Conservation (phyloP, 331 rosid genomes). For the Phaseolus coccineus region DNA sequence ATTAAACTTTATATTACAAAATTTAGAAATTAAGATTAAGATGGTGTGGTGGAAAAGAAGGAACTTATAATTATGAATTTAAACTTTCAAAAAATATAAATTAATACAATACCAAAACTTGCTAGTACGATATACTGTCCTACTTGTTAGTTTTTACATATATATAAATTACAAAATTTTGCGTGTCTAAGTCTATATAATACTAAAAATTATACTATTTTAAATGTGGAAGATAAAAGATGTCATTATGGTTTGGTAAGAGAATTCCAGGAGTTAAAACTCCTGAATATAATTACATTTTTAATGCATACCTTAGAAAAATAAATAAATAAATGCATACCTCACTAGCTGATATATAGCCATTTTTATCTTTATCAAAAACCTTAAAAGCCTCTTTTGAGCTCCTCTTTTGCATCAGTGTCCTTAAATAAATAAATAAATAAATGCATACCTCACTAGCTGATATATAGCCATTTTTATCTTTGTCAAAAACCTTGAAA, state of each 20-base stretch:
- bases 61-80: too few species aligned
- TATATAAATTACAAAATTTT: background rate
- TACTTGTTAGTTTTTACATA: conserved; percentile 20
- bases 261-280: background rate
- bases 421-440: conserved; percentile 12
- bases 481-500: conserved; percentile 97
- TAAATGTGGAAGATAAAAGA: background rate
- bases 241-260: background rate
- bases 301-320: background rate
- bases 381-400: conserved; percentile 94
- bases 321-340: conserved; percentile 47
- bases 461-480: conserved; percentile 94
- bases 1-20: too few species aligned
- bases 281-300: background rate
- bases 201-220: background rate
- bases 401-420: conserved; percentile 91
- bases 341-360: conserved; percentile 93
- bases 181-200: background rate
- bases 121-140: conserved; percentile 54
- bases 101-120: too few species aligned
- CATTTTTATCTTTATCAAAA: conserved; percentile 97
- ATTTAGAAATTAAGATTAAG: too few species aligned
- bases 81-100: too few species aligned
- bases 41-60: too few species aligned
- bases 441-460: conserved; percentile 77